These are phyloP conservation scores for Cudoniella acicularis DNA, from an alignment of 495 filamentous ascomycete species.

Conservation along the genomic window DNA sequence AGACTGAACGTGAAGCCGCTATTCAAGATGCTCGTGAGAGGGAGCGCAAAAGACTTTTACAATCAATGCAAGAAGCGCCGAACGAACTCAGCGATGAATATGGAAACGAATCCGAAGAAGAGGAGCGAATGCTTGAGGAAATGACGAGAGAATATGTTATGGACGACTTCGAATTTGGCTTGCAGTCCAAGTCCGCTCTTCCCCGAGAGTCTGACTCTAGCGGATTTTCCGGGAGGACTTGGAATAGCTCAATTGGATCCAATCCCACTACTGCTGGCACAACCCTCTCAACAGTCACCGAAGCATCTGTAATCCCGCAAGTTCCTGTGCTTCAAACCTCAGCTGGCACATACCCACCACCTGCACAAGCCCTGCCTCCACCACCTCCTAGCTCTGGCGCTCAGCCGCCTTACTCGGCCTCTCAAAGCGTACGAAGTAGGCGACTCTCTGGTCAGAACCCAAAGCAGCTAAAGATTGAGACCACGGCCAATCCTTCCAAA, in stretches of 20 bases:
- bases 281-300: conserved; percentile 71
- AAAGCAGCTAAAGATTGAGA: conserved; percentile 85
- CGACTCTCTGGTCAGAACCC: conserved; percentile 75
- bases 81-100: conserved; percentile 41
- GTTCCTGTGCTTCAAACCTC: conserved; percentile 10
- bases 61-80: conserved; percentile 26
- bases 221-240: conserved; percentile 76
- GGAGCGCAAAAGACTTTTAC: conserved; percentile 35
- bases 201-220: conserved; percentile 89
- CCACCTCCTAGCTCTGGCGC: conserved; percentile 31
- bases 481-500: conserved; percentile 46
- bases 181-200: conserved; percentile 68
- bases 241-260: conserved; percentile 81
- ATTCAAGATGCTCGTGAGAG: conserved; percentile 24
- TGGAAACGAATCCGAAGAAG: conserved; percentile 80
- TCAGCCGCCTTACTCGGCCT: conserved; percentile 27
- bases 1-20: conserved; percentile 74
- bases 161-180: conserved; percentile 80
- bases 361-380: conserved; percentile 39
- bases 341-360: conserved; percentile 31
- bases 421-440: conserved; percentile 67
- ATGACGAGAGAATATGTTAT: conserved; percentile 85
- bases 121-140: conserved; percentile 87
- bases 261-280: conserved; percentile 71
- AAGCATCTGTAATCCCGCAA: conserved; percentile 45